Percentiles rank a stretch among this genome's conserved stretches.
Evolutionary conservation across 1,139 yeast species (phyloP).

Genomic region (Wickerhamiella infanticola): DNA sequence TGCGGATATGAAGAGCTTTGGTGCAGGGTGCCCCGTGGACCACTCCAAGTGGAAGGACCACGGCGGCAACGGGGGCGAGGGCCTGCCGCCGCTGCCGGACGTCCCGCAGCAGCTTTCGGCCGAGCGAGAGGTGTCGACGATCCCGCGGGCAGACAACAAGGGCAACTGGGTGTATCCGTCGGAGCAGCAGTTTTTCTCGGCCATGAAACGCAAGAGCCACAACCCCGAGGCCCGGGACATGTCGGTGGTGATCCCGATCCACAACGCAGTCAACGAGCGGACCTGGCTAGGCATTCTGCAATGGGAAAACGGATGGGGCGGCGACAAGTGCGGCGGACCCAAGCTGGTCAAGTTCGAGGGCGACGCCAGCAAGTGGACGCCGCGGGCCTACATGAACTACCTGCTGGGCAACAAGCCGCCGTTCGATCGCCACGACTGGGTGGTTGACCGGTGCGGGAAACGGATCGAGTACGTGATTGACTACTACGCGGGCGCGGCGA

Average conservation of each 20-base stretch:
- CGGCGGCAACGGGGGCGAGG: slow-evolving; percentile 18
- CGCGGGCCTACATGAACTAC: slow-evolving; percentile 69
- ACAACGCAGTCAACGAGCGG: slow-evolving; percentile 82
- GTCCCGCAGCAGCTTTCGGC: slow-evolving; percentile 26
- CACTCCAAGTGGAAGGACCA: slow-evolving; percentile 7
- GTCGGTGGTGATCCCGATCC: slow-evolving; percentile 86
- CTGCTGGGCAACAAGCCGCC: slow-evolving; percentile 53
- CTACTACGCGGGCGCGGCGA: slow-evolving; percentile 57
- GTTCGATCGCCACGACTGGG: slow-evolving; percentile 96
- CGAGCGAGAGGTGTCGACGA: slow-evolving; percentile 67
- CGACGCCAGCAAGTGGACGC: slow-evolving; percentile 69
- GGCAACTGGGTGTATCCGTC: slow-evolving; percentile 90
- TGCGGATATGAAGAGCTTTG: slow-evolving; percentile 32
- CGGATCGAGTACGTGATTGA: slow-evolving; percentile 84
- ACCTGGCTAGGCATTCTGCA: slow-evolving; percentile 74
- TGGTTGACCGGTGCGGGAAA: slow-evolving; percentile 71
- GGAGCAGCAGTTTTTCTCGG: slow-evolving; percentile 85
- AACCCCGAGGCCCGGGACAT: slow-evolving; percentile 68
- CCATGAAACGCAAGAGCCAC: slow-evolving; percentile 87
- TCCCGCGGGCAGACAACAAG: slow-evolving; percentile 54
- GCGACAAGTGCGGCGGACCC: slow-evolving; percentile 58
- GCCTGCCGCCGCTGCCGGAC: slow-evolving; percentile 15
- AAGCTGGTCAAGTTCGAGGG: slow-evolving; percentile 79
- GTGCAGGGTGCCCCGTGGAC: slow-evolving; percentile 20
- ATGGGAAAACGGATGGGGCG: slow-evolving; percentile 59